These are phyloP conservation scores for Melocanna baccifera DNA, from an alignment of 176 grass and related monocot species.

Conservation along the genomic window DNA sequence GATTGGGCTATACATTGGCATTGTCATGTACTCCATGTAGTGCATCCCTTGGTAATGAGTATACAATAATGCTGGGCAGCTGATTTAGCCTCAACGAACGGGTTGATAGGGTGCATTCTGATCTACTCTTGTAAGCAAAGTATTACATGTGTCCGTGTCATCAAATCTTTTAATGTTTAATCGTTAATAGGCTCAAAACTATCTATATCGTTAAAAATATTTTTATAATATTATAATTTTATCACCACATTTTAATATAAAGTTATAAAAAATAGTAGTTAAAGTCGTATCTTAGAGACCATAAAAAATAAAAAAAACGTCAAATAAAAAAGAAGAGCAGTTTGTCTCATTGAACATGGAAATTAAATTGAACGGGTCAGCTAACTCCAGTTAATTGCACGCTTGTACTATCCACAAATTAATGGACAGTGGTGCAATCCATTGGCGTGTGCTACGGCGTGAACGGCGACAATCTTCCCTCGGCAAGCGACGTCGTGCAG, in stretches of 20 bases:
- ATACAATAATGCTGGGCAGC: no score
- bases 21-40: not conserved
- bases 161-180: no score
- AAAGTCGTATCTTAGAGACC: no score
- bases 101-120: not conserved
- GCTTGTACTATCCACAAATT: not conserved
- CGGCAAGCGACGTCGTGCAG: conserved; percentile 41
- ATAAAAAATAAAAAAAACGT: no score
- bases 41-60: not conserved
- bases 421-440: conserved; percentile 16
- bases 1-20: not conserved
- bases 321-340: no score
- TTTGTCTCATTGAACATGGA: not conserved
- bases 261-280: no score
- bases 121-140: not conserved
- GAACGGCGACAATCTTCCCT: conserved; percentile 48
- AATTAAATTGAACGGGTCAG: not conserved
- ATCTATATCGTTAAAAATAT: no score
- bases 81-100: no score
- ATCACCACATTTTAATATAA: no score
- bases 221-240: no score
- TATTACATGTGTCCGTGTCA: no score
- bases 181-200: no score
- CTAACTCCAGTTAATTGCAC: not conserved
- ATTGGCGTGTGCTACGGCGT: conserved; percentile 78